Percentiles rank a stretch among this genome's conserved stretches.
phyloP scores from a whole-genome alignment of 2,329 filamentous ascomycete species.

The Ophiostoma ips region DNA sequence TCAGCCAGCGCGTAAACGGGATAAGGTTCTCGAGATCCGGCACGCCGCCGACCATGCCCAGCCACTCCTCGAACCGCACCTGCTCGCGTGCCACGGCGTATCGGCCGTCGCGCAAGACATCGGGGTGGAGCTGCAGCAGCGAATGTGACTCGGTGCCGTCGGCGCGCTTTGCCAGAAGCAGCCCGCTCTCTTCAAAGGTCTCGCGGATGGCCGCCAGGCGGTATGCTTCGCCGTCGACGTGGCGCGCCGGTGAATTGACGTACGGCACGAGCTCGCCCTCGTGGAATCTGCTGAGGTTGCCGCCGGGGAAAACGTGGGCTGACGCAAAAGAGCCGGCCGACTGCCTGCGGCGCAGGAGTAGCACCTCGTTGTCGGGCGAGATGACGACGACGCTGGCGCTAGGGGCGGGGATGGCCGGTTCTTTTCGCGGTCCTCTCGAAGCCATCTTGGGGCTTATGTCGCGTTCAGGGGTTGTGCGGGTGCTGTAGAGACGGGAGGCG shows the following conservation, averaged over 20 bases:
- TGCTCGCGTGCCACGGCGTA: constrained; percentile 53
- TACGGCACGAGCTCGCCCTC: constrained; percentile 45
- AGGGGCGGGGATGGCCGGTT: constrained; percentile 6
- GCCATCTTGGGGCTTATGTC: neutral
- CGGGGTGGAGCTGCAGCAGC: constrained; percentile 46
- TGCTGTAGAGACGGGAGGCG: neutral
- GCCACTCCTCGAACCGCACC: constrained; percentile 54
- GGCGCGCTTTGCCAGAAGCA: constrained; percentile 54
- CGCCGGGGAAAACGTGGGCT: constrained; percentile 91
- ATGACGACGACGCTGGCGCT: constrained; percentile 60
- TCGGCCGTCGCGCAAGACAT: constrained; percentile 50
- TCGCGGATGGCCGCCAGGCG: constrained; percentile 76
- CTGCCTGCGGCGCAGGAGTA: constrained; percentile 74
- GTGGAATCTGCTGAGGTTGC: constrained; percentile 63
- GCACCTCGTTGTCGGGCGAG: constrained; percentile 72
- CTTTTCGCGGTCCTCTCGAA: neutral
- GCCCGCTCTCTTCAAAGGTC: constrained; percentile 90
- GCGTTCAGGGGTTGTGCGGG: neutral
- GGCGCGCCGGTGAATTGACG: constrained; percentile 37
- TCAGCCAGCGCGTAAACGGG: constrained; percentile 88
- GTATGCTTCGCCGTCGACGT: constrained; percentile 60
- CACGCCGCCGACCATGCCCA: constrained; percentile 38
- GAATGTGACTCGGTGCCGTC: constrained; percentile 13
- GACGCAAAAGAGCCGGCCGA: constrained; percentile 76
- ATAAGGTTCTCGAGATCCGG: constrained; percentile 53